These are phyloP conservation scores for Sextonia rubra DNA, from an alignment of 164 flowering plant species.

Conservation along the genomic window DNA sequence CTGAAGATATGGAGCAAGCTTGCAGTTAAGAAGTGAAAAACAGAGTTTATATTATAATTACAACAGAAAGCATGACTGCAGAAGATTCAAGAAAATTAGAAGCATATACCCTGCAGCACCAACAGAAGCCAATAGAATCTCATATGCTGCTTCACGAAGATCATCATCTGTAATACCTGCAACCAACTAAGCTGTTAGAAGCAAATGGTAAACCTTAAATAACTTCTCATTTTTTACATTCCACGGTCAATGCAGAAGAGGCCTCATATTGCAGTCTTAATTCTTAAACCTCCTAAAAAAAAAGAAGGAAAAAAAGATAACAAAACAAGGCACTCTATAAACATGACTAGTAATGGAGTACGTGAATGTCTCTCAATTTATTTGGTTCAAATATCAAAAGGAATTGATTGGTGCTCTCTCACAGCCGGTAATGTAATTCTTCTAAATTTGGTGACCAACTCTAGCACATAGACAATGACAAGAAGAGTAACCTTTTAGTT, in stretches of 20 bases:
- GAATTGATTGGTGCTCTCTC: background rate
- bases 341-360: background rate
- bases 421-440: background rate
- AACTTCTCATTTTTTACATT: background rate
- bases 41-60: background rate
- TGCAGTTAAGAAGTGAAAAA: background rate
- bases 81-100: background rate
- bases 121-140: slow-evolving; percentile 87
- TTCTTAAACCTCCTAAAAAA: background rate
- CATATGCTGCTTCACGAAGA: slow-evolving; percentile 95
- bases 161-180: slow-evolving; percentile 90
- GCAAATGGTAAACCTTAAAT: background rate
- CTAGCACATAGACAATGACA: background rate
- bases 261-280: background rate
- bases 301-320: background rate
- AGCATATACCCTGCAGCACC: slow-evolving; percentile 85
- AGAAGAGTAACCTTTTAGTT: background rate
- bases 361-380: background rate
- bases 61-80: background rate
- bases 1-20: background rate
- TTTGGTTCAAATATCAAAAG: background rate
- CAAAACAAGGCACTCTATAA: background rate
- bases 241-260: background rate
- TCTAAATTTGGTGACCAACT: background rate
- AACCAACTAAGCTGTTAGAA: slow-evolving; percentile 9